Evolutionary conservation across 2,329 filamentous ascomycete genomes (phyloP).

Genomic region (Fusarium nurragi): DNA sequence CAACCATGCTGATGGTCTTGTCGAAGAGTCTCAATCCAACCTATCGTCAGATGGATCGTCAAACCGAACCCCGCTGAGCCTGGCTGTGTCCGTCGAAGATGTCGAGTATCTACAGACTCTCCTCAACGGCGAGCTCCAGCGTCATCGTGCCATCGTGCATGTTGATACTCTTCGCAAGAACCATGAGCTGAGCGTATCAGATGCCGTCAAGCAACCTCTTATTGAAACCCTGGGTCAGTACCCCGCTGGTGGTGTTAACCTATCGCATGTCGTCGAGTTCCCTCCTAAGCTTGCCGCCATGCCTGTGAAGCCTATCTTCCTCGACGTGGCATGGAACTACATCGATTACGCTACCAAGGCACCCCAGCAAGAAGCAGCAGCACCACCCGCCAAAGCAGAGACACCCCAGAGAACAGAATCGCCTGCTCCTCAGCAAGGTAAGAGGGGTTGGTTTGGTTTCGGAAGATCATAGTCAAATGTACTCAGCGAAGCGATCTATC

Average conservation of each 20-base stretch:
- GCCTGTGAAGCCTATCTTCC: constrained; percentile 93
- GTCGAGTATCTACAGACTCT: constrained; percentile 67
- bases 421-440: constrained; percentile 55
- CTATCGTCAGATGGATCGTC: constrained; percentile 48
- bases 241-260: constrained; percentile 74
- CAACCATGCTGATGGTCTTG: constrained; percentile 73
- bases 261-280: constrained; percentile 84
- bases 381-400: constrained; percentile 42
- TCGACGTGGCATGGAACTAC: constrained; percentile 98
- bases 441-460: constrained; percentile 83
- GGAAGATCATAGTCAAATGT: constrained; percentile 55
- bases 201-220: constrained; percentile 60
- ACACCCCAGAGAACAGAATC: constrained; percentile 39
- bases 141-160: constrained; percentile 86
- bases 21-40: constrained; percentile 61
- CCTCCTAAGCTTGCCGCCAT: constrained; percentile 85
- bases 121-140: constrained; percentile 77
- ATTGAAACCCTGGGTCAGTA: constrained; percentile 81
- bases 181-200: constrained; percentile 53
- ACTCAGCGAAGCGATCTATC: constrained; percentile 26
- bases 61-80: constrained; percentile 64
- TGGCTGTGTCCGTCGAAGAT: constrained; percentile 71
- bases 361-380: constrained; percentile 38
- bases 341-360: constrained; percentile 83
- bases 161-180: constrained; percentile 72